Conservation (phyloP, 306 rosid species). For the Sicyos edulis region DNA sequence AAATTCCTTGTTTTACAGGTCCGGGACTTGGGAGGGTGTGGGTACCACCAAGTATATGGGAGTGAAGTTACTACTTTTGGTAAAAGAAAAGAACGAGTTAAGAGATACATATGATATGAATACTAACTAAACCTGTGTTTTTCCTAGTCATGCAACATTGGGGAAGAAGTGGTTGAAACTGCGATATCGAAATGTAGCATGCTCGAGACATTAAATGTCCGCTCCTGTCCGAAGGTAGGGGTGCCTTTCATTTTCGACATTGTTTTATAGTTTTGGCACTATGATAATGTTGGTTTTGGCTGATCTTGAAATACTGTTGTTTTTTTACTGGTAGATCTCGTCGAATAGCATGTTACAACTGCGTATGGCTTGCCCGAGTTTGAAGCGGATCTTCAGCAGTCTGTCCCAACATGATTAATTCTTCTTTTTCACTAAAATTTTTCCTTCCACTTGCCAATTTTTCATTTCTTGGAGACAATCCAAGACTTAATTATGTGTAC, state of each 20-base stretch:
- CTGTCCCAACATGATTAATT: constrained; percentile 42
- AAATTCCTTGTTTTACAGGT: too few species aligned
- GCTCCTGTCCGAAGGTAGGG: constrained; percentile 85
- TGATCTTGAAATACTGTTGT: background rate
- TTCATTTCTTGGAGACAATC: too few species aligned
- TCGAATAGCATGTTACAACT: constrained; percentile 64
- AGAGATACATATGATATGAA: too few species aligned
- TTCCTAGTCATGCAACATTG: constrained; percentile 74
- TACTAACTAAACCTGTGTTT: constrained; percentile 8
- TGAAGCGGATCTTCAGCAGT: constrained; percentile 97
- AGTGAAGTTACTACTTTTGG: too few species aligned
- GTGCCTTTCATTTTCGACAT: background rate
- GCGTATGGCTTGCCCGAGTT: constrained; percentile 62
- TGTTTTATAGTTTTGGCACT: background rate
- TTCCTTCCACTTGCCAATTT: background rate
- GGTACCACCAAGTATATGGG: too few species aligned
- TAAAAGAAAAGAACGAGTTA: too few species aligned
- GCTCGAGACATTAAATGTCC: constrained; percentile 98
- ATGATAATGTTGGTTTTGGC: background rate
- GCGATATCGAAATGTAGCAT: constrained; percentile 74
- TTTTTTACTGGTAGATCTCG: constrained; percentile 37
- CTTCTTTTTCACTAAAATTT: background rate
- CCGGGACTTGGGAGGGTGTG: too few species aligned
- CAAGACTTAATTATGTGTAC: constrained; percentile 12
- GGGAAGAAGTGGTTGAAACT: constrained; percentile 70